Conservation (phyloP, 805 yeast species). For the Candida pini region DNA sequence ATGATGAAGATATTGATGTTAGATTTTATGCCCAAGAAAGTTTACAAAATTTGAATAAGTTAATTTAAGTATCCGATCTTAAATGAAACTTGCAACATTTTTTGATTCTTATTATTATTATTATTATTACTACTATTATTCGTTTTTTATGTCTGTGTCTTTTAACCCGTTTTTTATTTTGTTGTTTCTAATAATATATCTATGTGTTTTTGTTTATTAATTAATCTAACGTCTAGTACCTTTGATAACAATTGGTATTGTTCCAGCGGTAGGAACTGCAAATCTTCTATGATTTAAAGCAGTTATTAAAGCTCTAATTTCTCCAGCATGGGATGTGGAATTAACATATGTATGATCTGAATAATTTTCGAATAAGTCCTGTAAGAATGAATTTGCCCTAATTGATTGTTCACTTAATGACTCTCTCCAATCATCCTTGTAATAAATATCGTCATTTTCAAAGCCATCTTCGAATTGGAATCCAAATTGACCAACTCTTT, state of each 20-base stretch:
- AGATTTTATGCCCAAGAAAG: constrained; percentile 72
- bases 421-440: constrained; percentile 43
- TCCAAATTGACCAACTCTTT: constrained; percentile 35
- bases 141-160: constrained; percentile 1
- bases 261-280: constrained; percentile 60
- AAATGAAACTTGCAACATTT: not conserved
- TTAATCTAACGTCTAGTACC: constrained; percentile 23
- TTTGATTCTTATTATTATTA: not conserved
- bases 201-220: not conserved
- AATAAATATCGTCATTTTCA: constrained; percentile 44
- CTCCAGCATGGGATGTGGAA: constrained; percentile 58
- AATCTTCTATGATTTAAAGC: constrained; percentile 51
- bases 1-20: constrained; percentile 85
- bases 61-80: constrained; percentile 8
- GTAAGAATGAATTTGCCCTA: constrained; percentile 43
- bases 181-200: not conserved
- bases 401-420: constrained; percentile 41
- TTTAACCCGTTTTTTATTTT: not conserved
- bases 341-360: constrained; percentile 34
- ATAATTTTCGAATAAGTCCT: constrained; percentile 31
- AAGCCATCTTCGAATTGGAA: constrained; percentile 41
- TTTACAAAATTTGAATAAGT: constrained; percentile 14
- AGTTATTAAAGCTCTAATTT: constrained; percentile 45
- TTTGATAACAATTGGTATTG: constrained; percentile 53
- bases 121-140: not conserved